Evolutionary conservation across 768 basidiomycete genomes (phyloP).

Genomic region (Pleurotus pulmonarius): DNA sequence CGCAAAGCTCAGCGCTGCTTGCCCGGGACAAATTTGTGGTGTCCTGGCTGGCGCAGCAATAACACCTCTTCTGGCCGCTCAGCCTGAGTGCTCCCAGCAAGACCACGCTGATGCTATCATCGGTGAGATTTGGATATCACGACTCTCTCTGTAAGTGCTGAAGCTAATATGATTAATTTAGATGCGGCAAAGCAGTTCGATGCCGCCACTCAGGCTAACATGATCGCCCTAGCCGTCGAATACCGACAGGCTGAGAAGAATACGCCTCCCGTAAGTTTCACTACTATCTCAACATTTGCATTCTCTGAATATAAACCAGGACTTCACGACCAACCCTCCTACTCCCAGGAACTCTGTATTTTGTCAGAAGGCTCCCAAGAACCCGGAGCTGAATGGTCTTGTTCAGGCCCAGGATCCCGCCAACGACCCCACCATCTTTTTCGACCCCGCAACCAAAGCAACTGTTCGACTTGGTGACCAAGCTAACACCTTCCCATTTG

Average conservation of each 20-base stretch:
- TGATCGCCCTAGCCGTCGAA: constrained; percentile 49
- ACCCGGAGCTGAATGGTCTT: constrained; percentile 43
- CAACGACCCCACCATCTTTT: constrained; percentile 49
- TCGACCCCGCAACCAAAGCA: constrained; percentile 35
- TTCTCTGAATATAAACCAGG: constrained; percentile 18
- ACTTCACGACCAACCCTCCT: constrained; percentile 50
- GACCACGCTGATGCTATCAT: constrained; percentile 56
- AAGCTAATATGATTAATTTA: constrained; percentile 14
- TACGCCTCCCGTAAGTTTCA: constrained; percentile 36
- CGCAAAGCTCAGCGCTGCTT: constrained; percentile 41
- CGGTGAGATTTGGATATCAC: constrained; percentile 32
- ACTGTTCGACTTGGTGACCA: constrained; percentile 45
- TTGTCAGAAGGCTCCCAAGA: constrained; percentile 53
- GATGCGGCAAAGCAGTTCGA: constrained; percentile 53
- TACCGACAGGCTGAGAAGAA: constrained; percentile 59
- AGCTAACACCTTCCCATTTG: constrained; percentile 45
- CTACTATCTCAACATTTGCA: not conserved
- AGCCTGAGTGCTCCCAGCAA: constrained; percentile 53
- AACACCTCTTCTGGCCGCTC: constrained; percentile 47
- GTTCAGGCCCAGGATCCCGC: constrained; percentile 50
- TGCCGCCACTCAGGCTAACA: constrained; percentile 42
- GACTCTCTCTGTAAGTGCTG: not conserved
- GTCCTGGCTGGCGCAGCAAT: constrained; percentile 47
- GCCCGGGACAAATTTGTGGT: constrained; percentile 46
- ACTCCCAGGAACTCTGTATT: constrained; percentile 51